Evolutionary conservation across 202 grass and related monocot species (phyloP).

Genomic region (Zizania palustris): DNA sequence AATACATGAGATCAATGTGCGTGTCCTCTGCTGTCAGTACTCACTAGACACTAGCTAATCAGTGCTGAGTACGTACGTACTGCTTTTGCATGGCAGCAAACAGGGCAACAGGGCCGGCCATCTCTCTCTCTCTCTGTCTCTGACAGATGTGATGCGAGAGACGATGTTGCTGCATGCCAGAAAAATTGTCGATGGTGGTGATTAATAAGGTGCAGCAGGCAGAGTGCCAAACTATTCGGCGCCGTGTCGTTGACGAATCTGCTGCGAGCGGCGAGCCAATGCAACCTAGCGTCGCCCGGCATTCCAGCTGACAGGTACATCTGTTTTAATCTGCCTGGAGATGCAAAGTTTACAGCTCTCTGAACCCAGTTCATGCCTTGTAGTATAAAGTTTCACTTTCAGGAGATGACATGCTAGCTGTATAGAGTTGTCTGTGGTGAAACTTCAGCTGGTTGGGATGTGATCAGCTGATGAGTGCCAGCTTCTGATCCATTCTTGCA

Average conservation of each 20-base stretch:
- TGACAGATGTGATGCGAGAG: not conserved
- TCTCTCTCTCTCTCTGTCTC: not conserved
- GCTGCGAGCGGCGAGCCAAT: not conserved
- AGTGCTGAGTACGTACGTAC: not conserved
- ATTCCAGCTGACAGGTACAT: conserved; percentile 5
- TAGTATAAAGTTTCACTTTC: too few species aligned
- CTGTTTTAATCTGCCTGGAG: not conserved
- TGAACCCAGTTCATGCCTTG: not conserved
- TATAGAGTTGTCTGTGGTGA: too few species aligned
- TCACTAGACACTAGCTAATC: not conserved
- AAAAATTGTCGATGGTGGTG: not conserved
- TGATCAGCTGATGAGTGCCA: not conserved
- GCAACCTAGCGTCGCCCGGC: not conserved
- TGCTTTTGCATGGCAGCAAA: not conserved
- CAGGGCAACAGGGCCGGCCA: not conserved
- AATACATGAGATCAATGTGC: not conserved
- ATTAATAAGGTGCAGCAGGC: not conserved
- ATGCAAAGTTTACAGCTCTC: not conserved
- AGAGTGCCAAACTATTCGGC: not conserved
- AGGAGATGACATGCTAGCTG: too few species aligned
- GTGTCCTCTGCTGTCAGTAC: not conserved
- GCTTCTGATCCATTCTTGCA: not conserved
- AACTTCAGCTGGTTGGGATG: too few species aligned
- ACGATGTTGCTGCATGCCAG: not conserved
- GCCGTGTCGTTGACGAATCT: not conserved